Conservation (phyloP, 768 basidiomycete species). For the Glaciozyma martinii region DNA sequence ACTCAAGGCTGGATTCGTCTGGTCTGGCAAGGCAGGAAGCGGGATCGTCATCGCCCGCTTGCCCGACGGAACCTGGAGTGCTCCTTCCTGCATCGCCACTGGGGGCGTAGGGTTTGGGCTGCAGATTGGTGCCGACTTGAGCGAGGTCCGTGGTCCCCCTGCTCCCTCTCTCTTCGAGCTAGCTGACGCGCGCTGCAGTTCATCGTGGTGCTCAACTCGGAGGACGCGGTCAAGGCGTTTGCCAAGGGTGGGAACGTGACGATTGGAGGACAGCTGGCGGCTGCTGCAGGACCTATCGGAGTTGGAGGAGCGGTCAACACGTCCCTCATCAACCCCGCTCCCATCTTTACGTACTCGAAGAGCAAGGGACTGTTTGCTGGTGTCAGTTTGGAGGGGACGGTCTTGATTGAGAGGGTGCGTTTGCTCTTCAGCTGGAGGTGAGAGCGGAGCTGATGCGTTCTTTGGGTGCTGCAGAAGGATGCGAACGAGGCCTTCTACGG, state of each 20-base stretch:
- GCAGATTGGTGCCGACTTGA: constrained; percentile 86
- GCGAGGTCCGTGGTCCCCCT: constrained; percentile 40
- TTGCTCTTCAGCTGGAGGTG: neutral
- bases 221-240: constrained; percentile 92
- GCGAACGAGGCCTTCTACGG: constrained; percentile 96
- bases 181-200: constrained; percentile 50
- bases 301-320: constrained; percentile 42
- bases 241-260: constrained; percentile 92
- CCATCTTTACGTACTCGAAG: constrained; percentile 63
- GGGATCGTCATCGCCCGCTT: constrained; percentile 86
- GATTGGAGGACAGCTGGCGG: constrained; percentile 76
- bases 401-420: constrained; percentile 64
- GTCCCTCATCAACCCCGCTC: constrained; percentile 62
- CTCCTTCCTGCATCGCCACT: constrained; percentile 92
- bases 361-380: constrained; percentile 83
- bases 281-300: constrained; percentile 50
- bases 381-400: constrained; percentile 86
- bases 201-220: constrained; percentile 91
- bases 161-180: neutral
- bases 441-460: neutral
- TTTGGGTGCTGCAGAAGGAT: constrained; percentile 51
- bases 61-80: constrained; percentile 78
- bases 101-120: constrained; percentile 90
- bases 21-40: constrained; percentile 88
- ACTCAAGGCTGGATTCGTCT: constrained; percentile 70